A percentile compares a stretch with the other conserved stretches of the same genome.
Conservation (phyloP, 2,329 filamentous ascomycete species). For the Talaromyces sp. region DNA sequence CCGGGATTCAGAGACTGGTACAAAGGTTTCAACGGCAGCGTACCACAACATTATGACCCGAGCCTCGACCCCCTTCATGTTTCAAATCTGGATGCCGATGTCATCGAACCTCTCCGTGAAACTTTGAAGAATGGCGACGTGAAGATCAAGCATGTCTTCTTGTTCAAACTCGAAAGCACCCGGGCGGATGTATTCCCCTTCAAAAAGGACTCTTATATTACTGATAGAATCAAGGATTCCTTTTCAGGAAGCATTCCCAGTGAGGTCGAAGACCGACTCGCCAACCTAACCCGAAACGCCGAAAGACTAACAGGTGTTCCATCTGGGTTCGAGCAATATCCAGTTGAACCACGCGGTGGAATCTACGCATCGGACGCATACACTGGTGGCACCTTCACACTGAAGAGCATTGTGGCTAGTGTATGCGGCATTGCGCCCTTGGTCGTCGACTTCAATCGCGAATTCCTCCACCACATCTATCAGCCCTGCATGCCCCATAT, state of each 20-base stretch:
- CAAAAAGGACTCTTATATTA: constrained; percentile 36
- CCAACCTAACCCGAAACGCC: constrained; percentile 27
- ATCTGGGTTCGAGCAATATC: constrained; percentile 16
- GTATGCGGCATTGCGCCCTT: constrained; percentile 45
- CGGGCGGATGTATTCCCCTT: constrained; percentile 49
- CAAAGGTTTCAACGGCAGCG: constrained; percentile 4
- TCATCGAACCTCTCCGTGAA: constrained; percentile 29
- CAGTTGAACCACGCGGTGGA: constrained; percentile 36
- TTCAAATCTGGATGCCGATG: constrained; percentile 40
- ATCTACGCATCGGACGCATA: constrained; percentile 43
- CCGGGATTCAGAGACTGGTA: constrained; percentile 30
- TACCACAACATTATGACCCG: constrained; percentile 37
- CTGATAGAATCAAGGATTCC: constrained; percentile 36
- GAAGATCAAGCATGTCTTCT: constrained; percentile 45
- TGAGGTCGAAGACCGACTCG: constrained; percentile 26
- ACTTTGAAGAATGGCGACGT: constrained; percentile 23
- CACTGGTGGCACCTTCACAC: constrained; percentile 45
- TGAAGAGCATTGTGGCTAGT: constrained; percentile 46
- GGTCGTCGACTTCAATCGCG: constrained; percentile 46
- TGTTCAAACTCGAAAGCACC: constrained; percentile 48
- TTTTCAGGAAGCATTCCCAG: constrained; percentile 37
- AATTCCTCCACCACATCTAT: constrained; percentile 44
- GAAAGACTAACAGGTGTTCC: constrained; percentile 22
- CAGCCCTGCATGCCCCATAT: constrained; percentile 47
- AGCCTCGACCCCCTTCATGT: constrained; percentile 45